These are phyloP conservation scores for Laguncularia racemosa DNA, from an alignment of 345 rosid genomes.

Conservation along the genomic window DNA sequence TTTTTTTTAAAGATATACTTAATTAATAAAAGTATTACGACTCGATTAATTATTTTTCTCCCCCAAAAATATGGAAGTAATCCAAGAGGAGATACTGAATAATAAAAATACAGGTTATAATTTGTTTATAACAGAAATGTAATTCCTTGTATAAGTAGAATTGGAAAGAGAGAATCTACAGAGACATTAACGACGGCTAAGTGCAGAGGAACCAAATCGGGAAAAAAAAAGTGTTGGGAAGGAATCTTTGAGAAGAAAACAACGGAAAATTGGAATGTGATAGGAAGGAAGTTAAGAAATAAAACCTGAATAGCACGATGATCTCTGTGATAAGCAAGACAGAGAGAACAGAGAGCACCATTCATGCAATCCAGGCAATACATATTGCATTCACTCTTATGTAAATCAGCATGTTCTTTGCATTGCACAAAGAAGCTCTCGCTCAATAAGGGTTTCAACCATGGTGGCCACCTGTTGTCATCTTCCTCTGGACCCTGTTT, in stretches of 20 bases:
- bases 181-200: neutral
- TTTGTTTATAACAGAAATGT: no score
- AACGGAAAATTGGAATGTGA: no score
- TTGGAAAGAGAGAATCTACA: neutral
- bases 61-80: no score
- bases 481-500: constrained; percentile 53
- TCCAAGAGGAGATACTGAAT: no score
- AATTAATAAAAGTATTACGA: no score
- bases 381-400: constrained; percentile 97
- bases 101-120: no score
- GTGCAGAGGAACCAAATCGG: neutral
- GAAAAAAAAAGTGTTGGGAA: neutral
- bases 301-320: constrained; percentile 81
- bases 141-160: neutral
- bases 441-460: constrained; percentile 68
- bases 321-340: constrained; percentile 65
- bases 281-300: neutral
- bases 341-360: constrained; percentile 76
- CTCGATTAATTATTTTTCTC: no score
- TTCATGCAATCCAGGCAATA: constrained; percentile 87
- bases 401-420: constrained; percentile 73
- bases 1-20: no score
- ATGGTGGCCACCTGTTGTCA: constrained; percentile 65
- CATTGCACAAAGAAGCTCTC: constrained; percentile 90
- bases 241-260: neutral